phyloP scores from a whole-genome alignment of 2,329 filamentous ascomycete genomes.

The Neofusicoccum laricinum region DNA sequence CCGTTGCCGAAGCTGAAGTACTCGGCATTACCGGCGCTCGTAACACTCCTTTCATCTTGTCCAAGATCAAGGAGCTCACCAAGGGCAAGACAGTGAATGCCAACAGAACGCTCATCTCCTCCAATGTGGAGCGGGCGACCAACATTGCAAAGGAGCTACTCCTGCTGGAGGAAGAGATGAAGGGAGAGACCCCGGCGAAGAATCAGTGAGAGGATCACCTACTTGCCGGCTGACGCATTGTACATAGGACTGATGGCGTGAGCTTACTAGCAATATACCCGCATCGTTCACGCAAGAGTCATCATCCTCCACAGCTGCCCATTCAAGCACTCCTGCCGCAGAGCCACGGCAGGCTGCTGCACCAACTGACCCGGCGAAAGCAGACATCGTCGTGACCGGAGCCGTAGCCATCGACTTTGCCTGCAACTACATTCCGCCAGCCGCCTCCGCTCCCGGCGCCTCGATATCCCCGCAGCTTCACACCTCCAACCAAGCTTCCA shows the following conservation, averaged over 20 bases:
- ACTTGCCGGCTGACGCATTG: constrained; percentile 19
- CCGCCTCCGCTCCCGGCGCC: constrained; percentile 32
- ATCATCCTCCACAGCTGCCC: background rate
- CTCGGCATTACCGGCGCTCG: constrained; percentile 61
- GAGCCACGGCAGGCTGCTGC: background rate
- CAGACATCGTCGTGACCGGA: constrained; percentile 81
- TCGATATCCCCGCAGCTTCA: constrained; percentile 54
- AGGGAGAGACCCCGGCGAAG: background rate
- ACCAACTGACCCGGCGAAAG: constrained; percentile 19
- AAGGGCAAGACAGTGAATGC: constrained; percentile 68
- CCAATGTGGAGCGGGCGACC: constrained; percentile 64
- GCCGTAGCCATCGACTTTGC: constrained; percentile 83
- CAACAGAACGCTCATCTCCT: constrained; percentile 68
- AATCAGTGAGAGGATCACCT: constrained; percentile 12
- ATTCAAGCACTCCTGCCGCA: constrained; percentile 7
- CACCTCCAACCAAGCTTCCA: constrained; percentile 82
- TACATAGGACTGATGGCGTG: constrained; percentile 23
- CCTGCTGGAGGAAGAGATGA: constrained; percentile 46
- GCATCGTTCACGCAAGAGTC: background rate
- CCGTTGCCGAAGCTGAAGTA: constrained; percentile 35
- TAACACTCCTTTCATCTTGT: constrained; percentile 82
- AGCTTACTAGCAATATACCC: constrained; percentile 16
- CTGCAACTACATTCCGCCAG: constrained; percentile 67
- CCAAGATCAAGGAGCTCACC: constrained; percentile 75
- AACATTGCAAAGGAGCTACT: constrained; percentile 62